phyloP scores from a whole-genome alignment of 345 rosid genomes.

The Syzygium jambos region DNA sequence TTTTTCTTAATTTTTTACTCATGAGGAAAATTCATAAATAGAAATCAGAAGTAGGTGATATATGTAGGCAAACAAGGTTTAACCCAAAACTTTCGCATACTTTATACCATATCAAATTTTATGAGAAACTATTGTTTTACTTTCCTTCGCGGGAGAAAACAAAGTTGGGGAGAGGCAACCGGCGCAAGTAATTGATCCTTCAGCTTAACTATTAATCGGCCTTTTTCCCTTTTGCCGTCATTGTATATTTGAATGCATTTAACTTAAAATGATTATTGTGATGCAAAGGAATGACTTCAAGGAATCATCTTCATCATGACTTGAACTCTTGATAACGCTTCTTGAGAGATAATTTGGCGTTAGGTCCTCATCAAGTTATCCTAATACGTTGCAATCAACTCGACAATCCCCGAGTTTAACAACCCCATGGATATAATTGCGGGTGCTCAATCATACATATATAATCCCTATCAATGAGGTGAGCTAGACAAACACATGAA shows the following conservation, averaged over 20 bases:
- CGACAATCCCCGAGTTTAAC: background rate
- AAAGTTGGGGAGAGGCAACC: background rate
- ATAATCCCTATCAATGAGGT: background rate
- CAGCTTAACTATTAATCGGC: background rate
- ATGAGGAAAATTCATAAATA: background rate
- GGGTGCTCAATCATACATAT: background rate
- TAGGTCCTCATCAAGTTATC: background rate
- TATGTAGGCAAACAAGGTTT: background rate
- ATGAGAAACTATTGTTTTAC: background rate
- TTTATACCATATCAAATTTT: background rate
- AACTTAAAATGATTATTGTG: background rate
- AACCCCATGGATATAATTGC: no score
- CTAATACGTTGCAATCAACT: background rate
- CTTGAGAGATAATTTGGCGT: background rate
- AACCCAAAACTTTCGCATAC: background rate
- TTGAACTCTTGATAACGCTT: background rate
- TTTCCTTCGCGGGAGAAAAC: background rate
- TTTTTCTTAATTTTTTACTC: background rate
- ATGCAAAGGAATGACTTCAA: background rate
- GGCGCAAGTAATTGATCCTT: background rate
- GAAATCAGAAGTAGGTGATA: background rate
- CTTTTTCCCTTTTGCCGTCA: background rate
- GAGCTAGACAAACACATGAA: background rate
- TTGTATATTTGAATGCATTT: background rate
- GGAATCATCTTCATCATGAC: background rate